phyloP scores from a whole-genome alignment of 495 filamentous ascomycete species.

The Paragyromitra xinjiangensis region DNA sequence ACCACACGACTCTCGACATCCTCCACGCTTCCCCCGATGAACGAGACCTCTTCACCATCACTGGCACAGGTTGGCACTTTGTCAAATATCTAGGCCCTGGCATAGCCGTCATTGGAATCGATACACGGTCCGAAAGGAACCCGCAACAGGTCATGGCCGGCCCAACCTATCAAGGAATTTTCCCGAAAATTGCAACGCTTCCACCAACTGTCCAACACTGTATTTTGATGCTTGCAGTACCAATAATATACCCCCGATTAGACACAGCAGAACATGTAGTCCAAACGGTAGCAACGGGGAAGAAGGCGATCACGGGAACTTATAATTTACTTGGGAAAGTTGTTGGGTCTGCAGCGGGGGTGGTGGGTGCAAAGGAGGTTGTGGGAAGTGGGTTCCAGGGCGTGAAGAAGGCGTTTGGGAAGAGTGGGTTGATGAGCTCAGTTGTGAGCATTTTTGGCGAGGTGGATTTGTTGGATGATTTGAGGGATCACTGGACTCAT shows the following conservation, averaged over 20 bases:
- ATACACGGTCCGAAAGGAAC: conserved; percentile 90
- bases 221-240: conserved; percentile 92
- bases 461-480: conserved; percentile 90
- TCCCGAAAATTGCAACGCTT: conserved; percentile 93
- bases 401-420: conserved; percentile 95
- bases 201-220: conserved; percentile 94
- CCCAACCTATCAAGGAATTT: conserved; percentile 94
- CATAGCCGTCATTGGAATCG: conserved; percentile 86
- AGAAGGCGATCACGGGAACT: conserved; percentile 91
- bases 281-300: conserved; percentile 89
- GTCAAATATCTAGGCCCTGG: conserved; percentile 94
- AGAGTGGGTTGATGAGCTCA: conserved; percentile 90
- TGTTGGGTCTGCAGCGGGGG: conserved; percentile 88
- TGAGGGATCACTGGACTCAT: conserved; percentile 97
- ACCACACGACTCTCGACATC: conserved; percentile 94
- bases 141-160: conserved; percentile 92
- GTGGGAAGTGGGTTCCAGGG: conserved; percentile 90
- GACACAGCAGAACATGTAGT: conserved; percentile 90
- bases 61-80: conserved; percentile 96
- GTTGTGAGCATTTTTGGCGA: conserved; percentile 98
- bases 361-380: conserved; percentile 91
- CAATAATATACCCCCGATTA: conserved; percentile 87
- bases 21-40: conserved; percentile 86
- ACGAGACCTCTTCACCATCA: conserved; percentile 93
- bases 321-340: conserved; percentile 96